Base-by-base conservation (phyloP, 768 basidiomycete species). In the Piloderma croceum region DNA sequence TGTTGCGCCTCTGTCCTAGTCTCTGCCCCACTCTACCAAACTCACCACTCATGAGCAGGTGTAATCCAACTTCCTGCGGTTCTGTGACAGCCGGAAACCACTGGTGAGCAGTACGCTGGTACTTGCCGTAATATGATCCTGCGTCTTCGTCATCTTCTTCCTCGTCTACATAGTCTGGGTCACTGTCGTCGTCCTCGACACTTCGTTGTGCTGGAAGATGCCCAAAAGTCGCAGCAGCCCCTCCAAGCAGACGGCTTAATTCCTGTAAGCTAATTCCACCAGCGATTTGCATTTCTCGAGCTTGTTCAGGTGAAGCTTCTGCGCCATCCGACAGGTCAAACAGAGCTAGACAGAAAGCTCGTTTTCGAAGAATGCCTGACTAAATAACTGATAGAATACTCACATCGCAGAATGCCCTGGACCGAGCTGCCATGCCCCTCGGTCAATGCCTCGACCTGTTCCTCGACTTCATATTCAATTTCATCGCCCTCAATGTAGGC, bases 31-130 rank as follows among this genome's bases (percentile, higher is more conserved):
- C 67, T 42, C 74, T 63, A 13, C 90, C 90, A 59, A 91, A 94
- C 39, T 91, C 85, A 34, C 90, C 90, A 49, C 79, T 71, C 48
- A 73, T 73, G 7, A 89, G 68, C 10, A 94, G 68, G 31, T 74
- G 67, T 12, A 79, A 51, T 3, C 90, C 90, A 23, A 63, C 69
- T 37, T 73, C 50, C 57, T 82, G 74, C 5, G 88, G 83, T 43
- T 81, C 73, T 15, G 60, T 76, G 18, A 73, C 67, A 32, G 62
- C 46, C 22, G 59, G 53, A 42, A 59, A 69, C 65, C 64, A 71
- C 23, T 24, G 36, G 36, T 47, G 55, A 34, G 58, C 56, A 46
- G 51, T 56, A 21, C 49, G 46, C 9, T 47, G 41, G 31, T 33
- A 45, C 24, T 41, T 20, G 5, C 36, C 36, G 36, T 34, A 22